Evolutionary conservation across 73 alveolate species (phyloP).

Genomic region (Chromera velia): DNA sequence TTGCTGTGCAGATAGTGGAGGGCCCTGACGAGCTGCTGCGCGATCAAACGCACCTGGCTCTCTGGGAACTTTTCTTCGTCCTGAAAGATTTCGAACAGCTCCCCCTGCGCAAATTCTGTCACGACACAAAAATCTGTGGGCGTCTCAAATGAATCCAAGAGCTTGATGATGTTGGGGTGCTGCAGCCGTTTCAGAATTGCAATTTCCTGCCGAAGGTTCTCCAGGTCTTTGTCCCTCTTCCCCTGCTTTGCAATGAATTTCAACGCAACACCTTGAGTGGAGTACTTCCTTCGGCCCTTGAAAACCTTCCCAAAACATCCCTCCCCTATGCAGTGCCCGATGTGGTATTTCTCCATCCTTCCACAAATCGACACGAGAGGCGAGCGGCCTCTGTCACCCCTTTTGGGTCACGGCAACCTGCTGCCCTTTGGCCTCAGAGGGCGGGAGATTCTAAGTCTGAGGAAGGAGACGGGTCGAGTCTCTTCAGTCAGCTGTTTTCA

Average conservation of each 20-base stretch:
- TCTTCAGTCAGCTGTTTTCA: too few species aligned
- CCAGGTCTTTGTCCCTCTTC: slow-evolving; percentile 93
- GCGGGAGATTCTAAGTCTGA: too few species aligned
- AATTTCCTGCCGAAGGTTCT: slow-evolving; percentile 92
- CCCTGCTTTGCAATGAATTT: slow-evolving; percentile 96
- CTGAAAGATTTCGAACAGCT: slow-evolving; percentile 94
- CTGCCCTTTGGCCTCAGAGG: too few species aligned
- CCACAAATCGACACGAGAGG: too few species aligned
- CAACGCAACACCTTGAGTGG: slow-evolving; percentile 95
- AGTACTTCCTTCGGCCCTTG: slow-evolving; percentile 91
- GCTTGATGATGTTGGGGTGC: slow-evolving; percentile 94
- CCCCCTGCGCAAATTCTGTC: slow-evolving; percentile 87
- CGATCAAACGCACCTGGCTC: slow-evolving; percentile 80
- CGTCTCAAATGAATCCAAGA: slow-evolving; percentile 97
- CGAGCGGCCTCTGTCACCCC: too few species aligned
- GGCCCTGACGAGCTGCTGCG: slow-evolving; percentile 90
- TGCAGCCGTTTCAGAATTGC: slow-evolving; percentile 82
- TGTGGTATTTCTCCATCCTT: background rate
- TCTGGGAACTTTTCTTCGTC: slow-evolving; percentile 98
- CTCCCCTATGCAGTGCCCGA: slow-evolving; percentile 85
- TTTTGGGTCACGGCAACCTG: too few species aligned
- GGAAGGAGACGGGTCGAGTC: too few species aligned
- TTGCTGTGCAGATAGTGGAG: slow-evolving; percentile 82
- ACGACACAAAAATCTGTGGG: slow-evolving; percentile 87
- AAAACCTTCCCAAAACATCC: slow-evolving; percentile 94